Evolutionary conservation across 148 eudicot genomes (phyloP), one percentile per base, ranked within the genome.

Genomic region (Spergularia marina): DNA sequence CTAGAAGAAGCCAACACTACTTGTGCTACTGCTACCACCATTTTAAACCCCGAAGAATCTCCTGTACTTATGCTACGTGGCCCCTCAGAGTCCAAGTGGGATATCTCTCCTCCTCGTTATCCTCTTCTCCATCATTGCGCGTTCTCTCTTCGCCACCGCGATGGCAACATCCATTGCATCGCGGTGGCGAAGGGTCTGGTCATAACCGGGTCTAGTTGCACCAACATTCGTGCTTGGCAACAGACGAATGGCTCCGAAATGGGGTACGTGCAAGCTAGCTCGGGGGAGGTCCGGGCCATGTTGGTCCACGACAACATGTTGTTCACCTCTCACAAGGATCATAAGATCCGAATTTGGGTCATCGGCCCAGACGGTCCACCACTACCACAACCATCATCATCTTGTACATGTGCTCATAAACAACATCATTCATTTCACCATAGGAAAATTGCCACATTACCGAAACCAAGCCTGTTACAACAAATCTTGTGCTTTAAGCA

Each of bases 311-410:
- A 83, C 2, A 83, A 74, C 60, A 66, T 81, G 75, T 82, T 89
- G 17, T 87, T 89, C 64, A 86, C 89, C 30, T 67, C 91, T 0
- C 91, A 89, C 40, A 76, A 78, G 12, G 91, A 90, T 74, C 57
- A 62, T 68, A 86, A 81, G 60, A 82, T 90, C 51, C 79, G 91
- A 2, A 67, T 84, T 11, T 86, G 90, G 91, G 68, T 63, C 53
- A 47, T 84, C 8, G 52, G 79, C 25, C 6, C 74, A 0, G 10
- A 12, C 6, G 13, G 11, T 15, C 0, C 10, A 20, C 23, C 8
- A 5, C 8, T n/a, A 7, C 59, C 61, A 16, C 5, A 0, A 57
- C 21, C 61, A 57, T 16, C 23, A 58, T 5, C 51, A 39, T 17
- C 51, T 10, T 2, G 40, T 16, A 15, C 6, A 36, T 41, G 44